phyloP scores from a whole-genome alignment of 2,329 filamentous ascomycete species.

The Claviceps digitariae region DNA sequence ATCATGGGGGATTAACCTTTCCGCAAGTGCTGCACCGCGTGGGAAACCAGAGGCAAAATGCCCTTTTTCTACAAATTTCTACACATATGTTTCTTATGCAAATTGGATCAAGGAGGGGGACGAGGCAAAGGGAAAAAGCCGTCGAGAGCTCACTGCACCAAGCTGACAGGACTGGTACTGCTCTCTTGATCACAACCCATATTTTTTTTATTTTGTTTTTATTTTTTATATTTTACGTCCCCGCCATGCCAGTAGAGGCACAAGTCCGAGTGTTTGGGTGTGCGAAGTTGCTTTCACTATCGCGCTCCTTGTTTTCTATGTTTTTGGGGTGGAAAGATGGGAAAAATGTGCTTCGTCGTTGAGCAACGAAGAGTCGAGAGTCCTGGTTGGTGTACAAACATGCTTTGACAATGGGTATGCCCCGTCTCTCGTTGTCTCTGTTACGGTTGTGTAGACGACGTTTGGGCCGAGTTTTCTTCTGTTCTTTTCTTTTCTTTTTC shows the following conservation, averaged over 20 bases:
- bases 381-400: background rate
- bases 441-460: constrained; percentile 1
- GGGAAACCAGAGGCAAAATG: background rate
- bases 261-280: background rate
- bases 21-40: background rate
- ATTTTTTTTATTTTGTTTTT: background rate
- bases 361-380: background rate
- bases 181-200: background rate
- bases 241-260: background rate
- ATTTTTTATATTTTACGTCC: too few species aligned
- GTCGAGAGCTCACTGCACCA: constrained; percentile 1
- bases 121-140: constrained; percentile 1
- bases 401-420: background rate
- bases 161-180: constrained; percentile 1
- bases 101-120: constrained; percentile 5
- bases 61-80: background rate
- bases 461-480: background rate
- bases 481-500: background rate
- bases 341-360: background rate
- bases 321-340: background rate
- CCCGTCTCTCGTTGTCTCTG: background rate
- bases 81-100: constrained; percentile 4
- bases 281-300: background rate
- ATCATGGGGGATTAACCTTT: background rate
- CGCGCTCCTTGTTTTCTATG: background rate